Evolutionary conservation across 495 filamentous ascomycete genomes (phyloP).

Genomic region (Glutinoglossum americanum): DNA sequence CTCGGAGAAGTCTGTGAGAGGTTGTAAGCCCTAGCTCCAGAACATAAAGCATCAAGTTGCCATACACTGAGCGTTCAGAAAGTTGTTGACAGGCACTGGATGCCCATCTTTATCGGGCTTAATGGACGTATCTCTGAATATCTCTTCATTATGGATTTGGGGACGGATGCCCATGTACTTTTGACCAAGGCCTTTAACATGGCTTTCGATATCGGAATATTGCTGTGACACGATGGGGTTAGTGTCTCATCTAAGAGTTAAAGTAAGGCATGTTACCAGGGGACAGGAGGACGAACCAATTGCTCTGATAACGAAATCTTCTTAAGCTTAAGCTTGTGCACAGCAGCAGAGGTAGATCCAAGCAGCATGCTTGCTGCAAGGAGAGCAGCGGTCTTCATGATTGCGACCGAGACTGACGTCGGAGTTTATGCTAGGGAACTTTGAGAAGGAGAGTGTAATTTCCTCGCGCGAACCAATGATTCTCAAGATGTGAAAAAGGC

Average conservation of each 20-base stretch:
- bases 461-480: no score
- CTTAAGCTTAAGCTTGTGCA: slow-evolving; percentile 90
- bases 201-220: slow-evolving; percentile 54
- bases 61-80: slow-evolving; percentile 97
- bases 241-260: slow-evolving; percentile 7
- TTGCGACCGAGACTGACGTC: slow-evolving; percentile 8
- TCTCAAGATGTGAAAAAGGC: background rate
- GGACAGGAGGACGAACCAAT: slow-evolving; percentile 50
- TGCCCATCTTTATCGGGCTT: slow-evolving; percentile 42
- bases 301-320: slow-evolving; percentile 87
- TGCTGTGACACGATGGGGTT: slow-evolving; percentile 24
- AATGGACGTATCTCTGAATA: slow-evolving; percentile 57
- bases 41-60: slow-evolving; percentile 4
- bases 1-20: slow-evolving; percentile 70
- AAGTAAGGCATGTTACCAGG: background rate
- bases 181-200: slow-evolving; percentile 62
- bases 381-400: slow-evolving; percentile 64
- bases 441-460: no score
- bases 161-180: slow-evolving; percentile 85
- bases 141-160: slow-evolving; percentile 40
- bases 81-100: slow-evolving; percentile 81
- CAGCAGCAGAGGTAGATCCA: slow-evolving; percentile 57
- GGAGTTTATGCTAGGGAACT: background rate
- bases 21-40: slow-evolving; percentile 9
- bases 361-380: slow-evolving; percentile 65